Percentiles rank a stretch among this genome's conserved stretches.
These are phyloP conservation scores for Capsella bursapastoris DNA, from an alignment of 345 rosid genomes.

Conservation along the genomic window DNA sequence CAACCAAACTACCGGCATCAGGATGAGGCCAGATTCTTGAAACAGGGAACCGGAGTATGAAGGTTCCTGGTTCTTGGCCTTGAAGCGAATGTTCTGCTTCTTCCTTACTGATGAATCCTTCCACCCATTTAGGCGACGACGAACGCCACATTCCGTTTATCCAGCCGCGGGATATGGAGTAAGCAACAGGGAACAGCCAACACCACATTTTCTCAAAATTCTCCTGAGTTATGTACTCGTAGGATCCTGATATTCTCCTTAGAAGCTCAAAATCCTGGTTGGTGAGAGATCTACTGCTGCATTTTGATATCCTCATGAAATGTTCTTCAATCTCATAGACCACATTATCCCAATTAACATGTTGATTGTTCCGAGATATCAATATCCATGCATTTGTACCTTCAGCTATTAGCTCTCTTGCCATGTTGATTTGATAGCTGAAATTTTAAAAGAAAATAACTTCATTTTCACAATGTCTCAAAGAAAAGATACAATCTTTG, in stretches of 20 bases:
- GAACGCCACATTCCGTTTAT: constrained; percentile 67
- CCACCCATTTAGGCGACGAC: constrained; percentile 77
- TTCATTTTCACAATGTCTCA: neutral
- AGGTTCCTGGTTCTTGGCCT: constrained; percentile 87
- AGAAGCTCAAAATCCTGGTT: constrained; percentile 72
- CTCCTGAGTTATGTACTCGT: constrained; percentile 69
- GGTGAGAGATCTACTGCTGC: constrained; percentile 68
- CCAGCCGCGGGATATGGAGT: constrained; percentile 58
- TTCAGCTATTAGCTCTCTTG: constrained; percentile 76
- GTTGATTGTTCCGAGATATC: constrained; percentile 60
- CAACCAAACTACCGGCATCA: constrained; percentile 86
- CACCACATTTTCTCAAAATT: constrained; percentile 90
- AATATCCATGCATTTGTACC: constrained; percentile 77
- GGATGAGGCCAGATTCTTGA: constrained; percentile 98
- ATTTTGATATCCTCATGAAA: constrained; percentile 72
- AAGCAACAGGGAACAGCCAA: constrained; percentile 87
- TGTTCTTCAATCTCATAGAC: constrained; percentile 73
- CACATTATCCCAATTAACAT: constrained; percentile 67
- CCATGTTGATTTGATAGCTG: constrained; percentile 73
- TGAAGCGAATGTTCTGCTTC: constrained; percentile 87
- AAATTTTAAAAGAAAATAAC: neutral
- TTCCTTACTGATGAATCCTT: constrained; percentile 87
- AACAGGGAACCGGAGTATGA: constrained; percentile 78
- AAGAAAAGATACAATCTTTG: neutral
- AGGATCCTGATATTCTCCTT: constrained; percentile 75